Conservation (phyloP, 2,329 filamentous ascomycete genomes). For the Periconia sp. region DNA sequence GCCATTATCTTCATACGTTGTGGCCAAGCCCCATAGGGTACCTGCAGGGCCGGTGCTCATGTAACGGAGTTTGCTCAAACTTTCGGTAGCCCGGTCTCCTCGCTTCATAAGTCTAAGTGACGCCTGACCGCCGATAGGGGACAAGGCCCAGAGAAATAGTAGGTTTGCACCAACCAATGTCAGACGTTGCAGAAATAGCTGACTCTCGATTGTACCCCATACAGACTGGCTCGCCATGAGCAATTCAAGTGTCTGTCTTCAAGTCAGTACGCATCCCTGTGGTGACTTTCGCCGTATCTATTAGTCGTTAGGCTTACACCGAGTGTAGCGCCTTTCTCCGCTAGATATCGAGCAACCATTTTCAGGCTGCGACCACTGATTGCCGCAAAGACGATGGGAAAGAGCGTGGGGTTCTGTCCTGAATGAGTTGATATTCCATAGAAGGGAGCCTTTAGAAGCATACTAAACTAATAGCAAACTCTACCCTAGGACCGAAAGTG, state of each 20-base stretch:
- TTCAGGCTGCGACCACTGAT: conserved; percentile 43
- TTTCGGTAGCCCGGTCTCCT: conserved; percentile 1
- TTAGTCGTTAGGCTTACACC: conserved; percentile 25
- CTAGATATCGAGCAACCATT: conserved; percentile 41
- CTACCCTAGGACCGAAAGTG: conserved; percentile 33
- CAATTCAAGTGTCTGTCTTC: conserved; percentile 36
- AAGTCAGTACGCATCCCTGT: too few species aligned
- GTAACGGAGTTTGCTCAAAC: conserved; percentile 28
- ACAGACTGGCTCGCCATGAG: conserved; percentile 47
- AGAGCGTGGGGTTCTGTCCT: conserved; percentile 40
- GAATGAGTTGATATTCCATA: background rate
- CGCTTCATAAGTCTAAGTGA: conserved; percentile 38
- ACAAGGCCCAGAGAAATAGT: conserved; percentile 43
- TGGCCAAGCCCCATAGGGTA: conserved; percentile 17
- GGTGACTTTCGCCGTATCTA: background rate
- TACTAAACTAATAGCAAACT: conserved; percentile 7
- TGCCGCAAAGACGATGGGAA: conserved; percentile 45
- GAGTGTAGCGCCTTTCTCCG: conserved; percentile 38
- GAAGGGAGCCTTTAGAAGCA: background rate
- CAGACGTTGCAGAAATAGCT: conserved; percentile 34
- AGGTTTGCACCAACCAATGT: conserved; percentile 40
- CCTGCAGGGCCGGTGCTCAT: conserved; percentile 32
- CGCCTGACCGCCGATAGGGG: conserved; percentile 46
- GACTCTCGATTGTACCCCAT: conserved; percentile 44
- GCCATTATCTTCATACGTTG: conserved; percentile 20